phyloP scores from a whole-genome alignment of 2,329 filamentous ascomycete genomes.

The Clathrospora elynae region DNA sequence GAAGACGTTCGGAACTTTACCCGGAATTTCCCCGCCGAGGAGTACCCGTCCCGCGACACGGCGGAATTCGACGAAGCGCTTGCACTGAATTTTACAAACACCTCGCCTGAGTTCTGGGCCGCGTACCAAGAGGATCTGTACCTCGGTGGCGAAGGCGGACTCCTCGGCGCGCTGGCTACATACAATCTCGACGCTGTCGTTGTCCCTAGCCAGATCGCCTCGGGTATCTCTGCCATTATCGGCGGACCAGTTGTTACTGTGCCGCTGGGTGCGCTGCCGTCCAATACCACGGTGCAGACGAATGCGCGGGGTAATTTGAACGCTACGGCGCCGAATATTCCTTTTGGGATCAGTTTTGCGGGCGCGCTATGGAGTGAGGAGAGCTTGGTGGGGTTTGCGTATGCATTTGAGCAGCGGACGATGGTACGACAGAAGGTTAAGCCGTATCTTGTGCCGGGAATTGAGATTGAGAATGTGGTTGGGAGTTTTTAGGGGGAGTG shows the following conservation, averaged over 20 bases:
- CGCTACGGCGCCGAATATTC: slow-evolving; percentile 58
- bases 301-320: slow-evolving; percentile 60
- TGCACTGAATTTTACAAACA: slow-evolving; percentile 61
- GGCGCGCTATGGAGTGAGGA: slow-evolving; percentile 66
- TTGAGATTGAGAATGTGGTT: slow-evolving; percentile 55
- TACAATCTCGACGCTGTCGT: slow-evolving; percentile 66
- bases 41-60: slow-evolving; percentile 67
- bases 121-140: slow-evolving; percentile 60
- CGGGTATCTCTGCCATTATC: slow-evolving; percentile 59
- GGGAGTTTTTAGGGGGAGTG: slow-evolving; percentile 11
- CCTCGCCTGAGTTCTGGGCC: slow-evolving; percentile 61
- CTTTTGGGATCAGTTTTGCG: slow-evolving; percentile 68
- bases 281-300: slow-evolving; percentile 53
- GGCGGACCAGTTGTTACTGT: slow-evolving; percentile 67
- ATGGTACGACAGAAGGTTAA: slow-evolving; percentile 54
- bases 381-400: slow-evolving; percentile 66
- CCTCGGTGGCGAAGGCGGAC: slow-evolving; percentile 63
- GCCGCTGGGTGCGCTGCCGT: slow-evolving; percentile 63
- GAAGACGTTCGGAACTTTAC: slow-evolving; percentile 62
- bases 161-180: slow-evolving; percentile 64
- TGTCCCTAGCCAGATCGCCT: slow-evolving; percentile 59
- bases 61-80: slow-evolving; percentile 61
- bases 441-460: slow-evolving; percentile 56
- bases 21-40: slow-evolving; percentile 57
- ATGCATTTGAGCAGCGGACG: slow-evolving; percentile 70